Evolutionary conservation across 441 rosid species (phyloP).

Genomic region (Euphorbia schlechtendalii): DNA sequence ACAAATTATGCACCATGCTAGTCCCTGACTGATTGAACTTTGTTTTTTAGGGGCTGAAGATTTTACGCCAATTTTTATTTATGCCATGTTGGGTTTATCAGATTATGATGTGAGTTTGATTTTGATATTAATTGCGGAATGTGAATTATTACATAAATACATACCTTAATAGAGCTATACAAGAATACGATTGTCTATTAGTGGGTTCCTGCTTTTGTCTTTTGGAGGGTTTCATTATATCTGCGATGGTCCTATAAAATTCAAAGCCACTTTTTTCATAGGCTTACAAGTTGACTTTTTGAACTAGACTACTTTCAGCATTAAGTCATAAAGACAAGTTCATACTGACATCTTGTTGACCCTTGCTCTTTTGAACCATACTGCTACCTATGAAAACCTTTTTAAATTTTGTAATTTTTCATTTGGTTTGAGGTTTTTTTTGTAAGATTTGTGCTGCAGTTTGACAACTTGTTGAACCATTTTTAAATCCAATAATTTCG

Average conservation of each 20-base stretch:
- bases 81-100: not conserved
- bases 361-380: not conserved
- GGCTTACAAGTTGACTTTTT: not conserved
- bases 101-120: constrained; percentile 3
- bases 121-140: not conserved
- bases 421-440: not conserved
- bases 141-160: no score
- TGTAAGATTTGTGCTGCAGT: not conserved
- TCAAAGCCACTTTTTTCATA: not conserved
- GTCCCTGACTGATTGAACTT: not conserved
- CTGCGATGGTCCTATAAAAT: not conserved
- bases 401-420: not conserved
- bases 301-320: not conserved
- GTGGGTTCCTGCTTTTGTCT: not conserved
- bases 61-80: not conserved
- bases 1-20: not conserved
- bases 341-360: not conserved
- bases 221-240: no score
- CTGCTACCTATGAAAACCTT: not conserved
- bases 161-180: not conserved
- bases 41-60: not conserved
- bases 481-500: not conserved
- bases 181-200: not conserved
- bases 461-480: not conserved
- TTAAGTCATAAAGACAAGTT: not conserved